Conservation (phyloP, 257 asterid species). For the Nicotiana otophora region DNA sequence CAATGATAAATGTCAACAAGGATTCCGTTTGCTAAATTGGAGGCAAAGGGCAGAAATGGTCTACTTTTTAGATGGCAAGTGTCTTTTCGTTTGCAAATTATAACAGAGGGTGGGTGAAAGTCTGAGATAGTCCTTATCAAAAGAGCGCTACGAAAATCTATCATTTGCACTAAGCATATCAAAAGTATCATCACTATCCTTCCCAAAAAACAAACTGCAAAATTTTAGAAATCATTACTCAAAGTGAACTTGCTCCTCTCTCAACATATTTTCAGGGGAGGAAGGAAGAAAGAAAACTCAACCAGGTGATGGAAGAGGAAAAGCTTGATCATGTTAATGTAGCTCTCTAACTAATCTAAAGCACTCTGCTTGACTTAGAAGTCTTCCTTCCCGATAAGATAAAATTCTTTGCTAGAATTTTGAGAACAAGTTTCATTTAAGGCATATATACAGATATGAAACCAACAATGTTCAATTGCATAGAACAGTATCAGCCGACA, state of each 20-base stretch:
- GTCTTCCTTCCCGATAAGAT: neutral
- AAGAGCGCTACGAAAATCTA: neutral
- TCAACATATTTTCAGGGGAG: neutral
- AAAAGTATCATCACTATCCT: too few species aligned
- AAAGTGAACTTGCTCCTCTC: neutral
- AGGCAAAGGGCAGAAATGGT: neutral
- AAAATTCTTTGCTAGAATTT: neutral
- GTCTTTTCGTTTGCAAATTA: neutral
- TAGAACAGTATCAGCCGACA: neutral
- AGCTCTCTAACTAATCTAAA: neutral
- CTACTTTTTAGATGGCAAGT: neutral
- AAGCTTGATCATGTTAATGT: neutral
- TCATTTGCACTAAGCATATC: neutral
- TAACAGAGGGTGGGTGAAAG: neutral
- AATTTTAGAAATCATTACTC: neutral
- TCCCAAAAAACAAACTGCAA: neutral
- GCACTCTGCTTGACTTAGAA: neutral
- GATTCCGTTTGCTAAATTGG: neutral
- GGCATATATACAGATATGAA: neutral
- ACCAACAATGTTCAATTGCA: neutral
- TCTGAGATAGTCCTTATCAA: neutral
- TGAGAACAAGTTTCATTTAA: neutral
- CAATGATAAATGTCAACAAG: neutral
- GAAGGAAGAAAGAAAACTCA: neutral
- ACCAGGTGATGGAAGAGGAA: neutral